These are phyloP conservation scores for Ilyonectria sp. DNA, from an alignment of 2,329 filamentous ascomycete genomes.

Conservation along the genomic window DNA sequence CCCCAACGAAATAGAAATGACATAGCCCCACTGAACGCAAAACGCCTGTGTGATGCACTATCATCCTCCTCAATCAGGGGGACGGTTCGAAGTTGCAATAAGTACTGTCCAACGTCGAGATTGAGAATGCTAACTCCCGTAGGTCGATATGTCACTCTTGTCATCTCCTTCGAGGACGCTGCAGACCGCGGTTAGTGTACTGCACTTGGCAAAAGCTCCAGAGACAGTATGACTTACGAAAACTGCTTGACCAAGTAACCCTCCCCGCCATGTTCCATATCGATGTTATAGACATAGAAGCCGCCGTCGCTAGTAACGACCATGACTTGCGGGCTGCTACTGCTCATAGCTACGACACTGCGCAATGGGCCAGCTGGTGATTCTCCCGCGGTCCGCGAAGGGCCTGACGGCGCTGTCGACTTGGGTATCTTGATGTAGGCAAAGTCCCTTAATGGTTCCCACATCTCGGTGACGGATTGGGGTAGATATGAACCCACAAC, in stretches of 20 bases:
- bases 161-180: slow-evolving; percentile 71
- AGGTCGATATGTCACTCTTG: slow-evolving; percentile 66
- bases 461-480: slow-evolving; percentile 95
- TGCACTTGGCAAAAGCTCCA: background rate
- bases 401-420: slow-evolving; percentile 47
- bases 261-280: slow-evolving; percentile 94
- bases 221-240: slow-evolving; percentile 74
- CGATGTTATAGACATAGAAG: slow-evolving; percentile 96
- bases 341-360: slow-evolving; percentile 98
- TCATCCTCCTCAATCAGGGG: background rate
- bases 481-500: slow-evolving; percentile 94
- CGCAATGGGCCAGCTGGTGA: slow-evolving; percentile 70
- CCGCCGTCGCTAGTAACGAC: slow-evolving; percentile 96
- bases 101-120: background rate
- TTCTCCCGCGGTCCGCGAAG: slow-evolving; percentile 49
- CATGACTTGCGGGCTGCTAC: slow-evolving; percentile 95
- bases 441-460: slow-evolving; percentile 95
- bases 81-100: background rate
- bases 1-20: slow-evolving; percentile 14
- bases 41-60: slow-evolving; percentile 19
- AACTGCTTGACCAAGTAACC: slow-evolving; percentile 92
- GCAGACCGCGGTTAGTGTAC: slow-evolving; percentile 15
- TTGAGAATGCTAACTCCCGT: slow-evolving; percentile 49
- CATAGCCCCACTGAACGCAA: slow-evolving; percentile 8
- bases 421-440: slow-evolving; percentile 96